Conservation (phyloP, 352 stramenopile genomes). For the Phytophthora syringae region DNA sequence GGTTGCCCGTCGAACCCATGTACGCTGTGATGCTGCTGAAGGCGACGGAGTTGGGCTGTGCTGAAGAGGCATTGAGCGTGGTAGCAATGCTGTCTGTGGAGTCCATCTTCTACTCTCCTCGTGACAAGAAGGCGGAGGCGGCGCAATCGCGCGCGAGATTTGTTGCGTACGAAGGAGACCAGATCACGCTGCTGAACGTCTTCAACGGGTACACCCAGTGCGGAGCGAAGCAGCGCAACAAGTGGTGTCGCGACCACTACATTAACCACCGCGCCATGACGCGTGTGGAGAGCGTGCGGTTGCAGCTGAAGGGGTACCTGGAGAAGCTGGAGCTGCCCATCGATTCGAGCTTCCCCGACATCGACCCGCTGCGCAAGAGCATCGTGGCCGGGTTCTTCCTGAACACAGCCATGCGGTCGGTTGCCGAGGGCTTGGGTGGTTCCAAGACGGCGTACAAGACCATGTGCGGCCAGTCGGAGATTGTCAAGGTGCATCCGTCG, state of each 20-base stretch:
- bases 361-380: conserved; percentile 87
- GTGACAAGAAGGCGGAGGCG: conserved; percentile 85
- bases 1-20: conserved; percentile 89
- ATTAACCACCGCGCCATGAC: conserved; percentile 87
- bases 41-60: conserved; percentile 76
- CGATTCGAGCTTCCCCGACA: conserved; percentile 74
- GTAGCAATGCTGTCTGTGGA: conserved; percentile 92
- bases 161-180: conserved; percentile 83
- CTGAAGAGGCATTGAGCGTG: conserved; percentile 85
- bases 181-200: conserved; percentile 87
- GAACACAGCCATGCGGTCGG: conserved; percentile 89
- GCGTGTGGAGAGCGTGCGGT: conserved; percentile 82
- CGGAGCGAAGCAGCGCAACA: conserved; percentile 78
- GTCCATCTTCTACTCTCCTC: conserved; percentile 89
- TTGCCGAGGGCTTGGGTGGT: conserved; percentile 63
- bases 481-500: conserved; percentile 90
- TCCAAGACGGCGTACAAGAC: conserved; percentile 90
- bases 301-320: conserved; percentile 75
- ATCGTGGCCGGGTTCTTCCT: conserved; percentile 90
- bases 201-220: conserved; percentile 82
- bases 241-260: conserved; percentile 90
- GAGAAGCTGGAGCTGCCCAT: conserved; percentile 75
- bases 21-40: conserved; percentile 90
- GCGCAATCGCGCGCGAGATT: conserved; percentile 83
- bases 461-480: conserved; percentile 81